Evolutionary conservation across 441 rosid species (phyloP), one percentile per base, ranked within the genome.

Genomic region (Manihot esculenta): DNA sequence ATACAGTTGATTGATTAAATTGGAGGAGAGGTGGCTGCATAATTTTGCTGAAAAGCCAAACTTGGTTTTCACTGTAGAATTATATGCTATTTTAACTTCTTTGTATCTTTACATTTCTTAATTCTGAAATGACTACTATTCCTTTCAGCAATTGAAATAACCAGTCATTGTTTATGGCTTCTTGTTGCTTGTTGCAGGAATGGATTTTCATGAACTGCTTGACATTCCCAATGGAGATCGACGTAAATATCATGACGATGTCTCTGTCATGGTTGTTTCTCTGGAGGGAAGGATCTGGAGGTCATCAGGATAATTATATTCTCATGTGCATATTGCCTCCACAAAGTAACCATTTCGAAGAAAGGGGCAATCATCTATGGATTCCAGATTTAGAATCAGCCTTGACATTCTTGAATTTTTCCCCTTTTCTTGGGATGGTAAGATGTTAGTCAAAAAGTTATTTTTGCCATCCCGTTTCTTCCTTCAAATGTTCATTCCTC

Each of bases 201-300:
- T 91, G 96, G 90, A 89, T 81, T 94, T 94, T 78, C 97, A 94
- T 69, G 93, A 94, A 77, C 74, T 91, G 84, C 89, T 94, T 23
- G 94, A 91, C 75, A 91, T 94, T 69, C 96, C 96, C 68, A 92
- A 89, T 45, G 98, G 97, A 62, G 96, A 94, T 81, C 78, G 96
- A 38, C 87, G 98, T 49, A 94, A 91, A 86, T 94, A 89, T 80
- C 97, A 94, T 51, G 98, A 94, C 62, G 98, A 94, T 81, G 96
- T 94, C 60, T 91, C 96, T 17, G 97, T 94, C 14, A 89, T 94
- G 96, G 98, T 91, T 79, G 98, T 94, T 76, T 94, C 98, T 11
- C 79, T 94, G 65, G 93, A 94, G 82, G 98, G 98, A 78, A 85
- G 97, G 82, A 94, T 91, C 74, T 94, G 98, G 98, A 83, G 94